Evolutionary conservation across 192 early-diverging fungal species (phyloP).

Genomic region (Backusella liffmaniae): DNA sequence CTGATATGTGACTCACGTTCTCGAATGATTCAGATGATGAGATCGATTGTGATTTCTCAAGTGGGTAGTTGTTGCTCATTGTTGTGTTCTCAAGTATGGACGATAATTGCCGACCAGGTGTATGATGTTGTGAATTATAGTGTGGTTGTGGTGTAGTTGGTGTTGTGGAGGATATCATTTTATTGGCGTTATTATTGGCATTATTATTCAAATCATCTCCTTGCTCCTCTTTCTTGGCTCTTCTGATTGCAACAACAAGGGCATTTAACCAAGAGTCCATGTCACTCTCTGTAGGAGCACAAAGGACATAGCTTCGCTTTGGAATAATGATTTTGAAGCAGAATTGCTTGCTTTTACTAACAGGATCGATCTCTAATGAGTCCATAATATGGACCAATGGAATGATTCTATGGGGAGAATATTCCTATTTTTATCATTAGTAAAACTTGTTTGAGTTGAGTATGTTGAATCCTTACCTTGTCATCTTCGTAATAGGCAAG

Average conservation of each 20-base stretch:
- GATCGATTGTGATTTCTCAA: constrained; percentile 9
- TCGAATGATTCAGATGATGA: constrained; percentile 27
- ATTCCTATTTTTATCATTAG: constrained; percentile 36
- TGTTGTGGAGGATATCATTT: background rate
- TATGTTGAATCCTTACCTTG: constrained; percentile 38
- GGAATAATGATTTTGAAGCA: constrained; percentile 55
- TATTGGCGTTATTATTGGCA: background rate
- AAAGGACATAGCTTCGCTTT: constrained; percentile 52
- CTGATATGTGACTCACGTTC: constrained; percentile 32
- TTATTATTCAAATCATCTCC: background rate
- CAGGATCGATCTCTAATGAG: constrained; percentile 51
- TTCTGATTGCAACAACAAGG: constrained; percentile 42
- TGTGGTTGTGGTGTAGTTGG: constrained; percentile 4
- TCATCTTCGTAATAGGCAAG: constrained; percentile 61
- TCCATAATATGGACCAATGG: constrained; percentile 50
- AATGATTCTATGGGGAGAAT: constrained; percentile 49
- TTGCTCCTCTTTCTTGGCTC: constrained; percentile 32
- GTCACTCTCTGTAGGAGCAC: constrained; percentile 43
- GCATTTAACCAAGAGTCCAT: constrained; percentile 53
- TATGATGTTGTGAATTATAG: background rate
- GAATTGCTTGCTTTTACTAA: constrained; percentile 49
- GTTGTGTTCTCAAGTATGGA: constrained; percentile 8
- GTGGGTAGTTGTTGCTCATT: background rate
- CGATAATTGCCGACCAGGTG: constrained; percentile 3
- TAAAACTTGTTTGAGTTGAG: background rate